Percentiles rank a stretch among this genome's conserved stretches.
These are phyloP conservation scores for Prunus padus DNA, from an alignment of 306 rosid species.

Conservation along the genomic window DNA sequence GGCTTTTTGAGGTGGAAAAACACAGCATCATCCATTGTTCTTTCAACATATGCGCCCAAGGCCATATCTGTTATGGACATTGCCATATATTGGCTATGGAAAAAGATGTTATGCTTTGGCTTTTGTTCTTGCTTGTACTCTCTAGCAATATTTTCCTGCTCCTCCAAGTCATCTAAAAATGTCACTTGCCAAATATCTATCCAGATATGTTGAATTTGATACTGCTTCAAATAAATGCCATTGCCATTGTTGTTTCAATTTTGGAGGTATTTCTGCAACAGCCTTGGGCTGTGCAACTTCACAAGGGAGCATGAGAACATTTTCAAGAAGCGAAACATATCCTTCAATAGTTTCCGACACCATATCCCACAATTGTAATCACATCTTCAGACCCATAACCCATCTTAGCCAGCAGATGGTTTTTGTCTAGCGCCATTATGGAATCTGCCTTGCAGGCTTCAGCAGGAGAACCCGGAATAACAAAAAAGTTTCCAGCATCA, in stretches of 20 bases:
- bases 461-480: conserved; percentile 87
- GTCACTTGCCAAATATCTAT: too few relatives aligned
- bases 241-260: conserved; percentile 74
- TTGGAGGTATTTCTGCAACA: conserved; percentile 56
- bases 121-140: too few relatives aligned
- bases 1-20: too few relatives aligned
- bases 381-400: conserved; percentile 66
- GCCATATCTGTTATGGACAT: too few relatives aligned
- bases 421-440: conserved; percentile 41
- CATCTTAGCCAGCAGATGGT: conserved; percentile 48
- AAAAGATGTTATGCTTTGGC: too few relatives aligned
- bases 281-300: conserved; percentile 67
- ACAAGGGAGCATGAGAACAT: conserved; percentile 72
- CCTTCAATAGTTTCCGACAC: conserved; percentile 72
- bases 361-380: conserved; percentile 83
- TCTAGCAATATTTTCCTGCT: too few relatives aligned
- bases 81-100: too few relatives aligned
- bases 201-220: conserved; percentile 45
- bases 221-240: conserved; percentile 73
- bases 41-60: too few relatives aligned
- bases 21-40: too few relatives aligned
- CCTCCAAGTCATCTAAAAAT: too few relatives aligned
- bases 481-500: conserved; percentile 86
- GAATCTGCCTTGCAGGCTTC: conserved; percentile 65
- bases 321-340: conserved; percentile 67